Evolutionary conservation across 139 green algal genomes (phyloP).

Genomic region (Protoeuglena noctilucae): DNA sequence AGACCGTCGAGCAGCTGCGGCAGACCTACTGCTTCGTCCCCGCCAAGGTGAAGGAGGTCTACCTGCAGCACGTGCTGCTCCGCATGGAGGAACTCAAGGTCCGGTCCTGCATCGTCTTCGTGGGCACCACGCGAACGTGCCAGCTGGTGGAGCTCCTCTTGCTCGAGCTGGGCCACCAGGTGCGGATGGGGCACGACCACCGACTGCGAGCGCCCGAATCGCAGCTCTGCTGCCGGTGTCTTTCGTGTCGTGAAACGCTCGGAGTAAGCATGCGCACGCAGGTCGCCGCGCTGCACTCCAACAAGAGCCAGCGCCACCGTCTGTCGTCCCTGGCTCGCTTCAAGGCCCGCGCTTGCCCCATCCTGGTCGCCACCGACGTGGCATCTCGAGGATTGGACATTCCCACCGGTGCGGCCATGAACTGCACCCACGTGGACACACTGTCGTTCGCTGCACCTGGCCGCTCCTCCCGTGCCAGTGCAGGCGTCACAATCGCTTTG

Average conservation of each 20-base stretch:
- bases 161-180: no score
- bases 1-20: conserved; percentile 54
- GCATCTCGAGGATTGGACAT: conserved; percentile 89
- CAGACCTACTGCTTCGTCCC: conserved; percentile 92
- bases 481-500: no score
- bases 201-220: no score
- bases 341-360: conserved; percentile 31
- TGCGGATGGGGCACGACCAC: no score
- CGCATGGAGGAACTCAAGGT: conserved; percentile 34
- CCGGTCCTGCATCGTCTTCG: conserved; percentile 81
- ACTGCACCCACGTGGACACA: no score
- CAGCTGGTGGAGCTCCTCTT: conserved; percentile 4
- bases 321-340: conserved; percentile 59
- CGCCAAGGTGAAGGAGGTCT: conserved; percentile 92
- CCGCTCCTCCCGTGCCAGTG: no score
- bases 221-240: no score
- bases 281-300: not conserved
- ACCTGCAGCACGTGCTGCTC: conserved; percentile 72
- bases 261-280: no score
- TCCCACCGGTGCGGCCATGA: no score
- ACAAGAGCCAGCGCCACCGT: conserved; percentile 51
- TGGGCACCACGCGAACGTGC: conserved; percentile 55
- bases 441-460: no score
- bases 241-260: no score
- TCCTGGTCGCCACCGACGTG: conserved; percentile 41